A percentile compares a stretch with the other conserved stretches of the same genome.
Conservation (phyloP, 768 basidiomycete genomes). For the Galerina marginata region DNA sequence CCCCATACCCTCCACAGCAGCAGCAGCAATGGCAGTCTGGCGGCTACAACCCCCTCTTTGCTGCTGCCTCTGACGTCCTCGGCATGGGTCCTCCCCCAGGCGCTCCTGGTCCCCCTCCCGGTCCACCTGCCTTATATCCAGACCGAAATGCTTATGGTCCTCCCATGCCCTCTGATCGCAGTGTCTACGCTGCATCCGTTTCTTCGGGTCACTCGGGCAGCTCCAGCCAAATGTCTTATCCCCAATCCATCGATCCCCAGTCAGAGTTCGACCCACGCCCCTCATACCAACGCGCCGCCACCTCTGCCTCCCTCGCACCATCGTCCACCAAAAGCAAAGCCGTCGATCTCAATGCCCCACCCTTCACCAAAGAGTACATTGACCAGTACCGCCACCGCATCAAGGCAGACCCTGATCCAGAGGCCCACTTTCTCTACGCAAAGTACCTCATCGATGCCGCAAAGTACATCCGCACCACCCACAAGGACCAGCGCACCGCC, state of each 20-base stretch:
- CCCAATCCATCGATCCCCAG: slow-evolving; percentile 29
- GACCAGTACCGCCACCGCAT: slow-evolving; percentile 97
- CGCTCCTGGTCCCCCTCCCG: slow-evolving; percentile 6
- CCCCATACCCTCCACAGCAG: background rate
- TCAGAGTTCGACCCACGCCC: slow-evolving; percentile 65
- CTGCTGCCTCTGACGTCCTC: slow-evolving; percentile 80
- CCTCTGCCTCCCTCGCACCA: slow-evolving; percentile 57
- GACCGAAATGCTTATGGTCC: slow-evolving; percentile 21
- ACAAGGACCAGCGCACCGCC: slow-evolving; percentile 80
- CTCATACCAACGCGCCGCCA: slow-evolving; percentile 60
- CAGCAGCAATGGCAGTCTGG: background rate
- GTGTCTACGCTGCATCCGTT: slow-evolving; percentile 30
- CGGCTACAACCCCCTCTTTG: slow-evolving; percentile 66
- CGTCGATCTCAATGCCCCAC: slow-evolving; percentile 80
- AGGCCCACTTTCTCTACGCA: slow-evolving; percentile 97
- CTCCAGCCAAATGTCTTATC: slow-evolving; percentile 25
- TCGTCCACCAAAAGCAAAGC: slow-evolving; percentile 78
- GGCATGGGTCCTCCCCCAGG: slow-evolving; percentile 72
- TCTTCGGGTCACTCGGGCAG: slow-evolving; percentile 30
- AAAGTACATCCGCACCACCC: slow-evolving; percentile 79
- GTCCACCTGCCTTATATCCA: slow-evolving; percentile 11
- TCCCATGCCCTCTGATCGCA: slow-evolving; percentile 26
- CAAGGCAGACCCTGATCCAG: slow-evolving; percentile 97
- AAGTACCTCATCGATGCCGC: slow-evolving; percentile 99
- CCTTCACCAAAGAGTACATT: slow-evolving; percentile 94